These are phyloP conservation scores for Hirsutella minnesotensis DNA, from an alignment of 2,329 filamentous ascomycete genomes.

Conservation along the genomic window DNA sequence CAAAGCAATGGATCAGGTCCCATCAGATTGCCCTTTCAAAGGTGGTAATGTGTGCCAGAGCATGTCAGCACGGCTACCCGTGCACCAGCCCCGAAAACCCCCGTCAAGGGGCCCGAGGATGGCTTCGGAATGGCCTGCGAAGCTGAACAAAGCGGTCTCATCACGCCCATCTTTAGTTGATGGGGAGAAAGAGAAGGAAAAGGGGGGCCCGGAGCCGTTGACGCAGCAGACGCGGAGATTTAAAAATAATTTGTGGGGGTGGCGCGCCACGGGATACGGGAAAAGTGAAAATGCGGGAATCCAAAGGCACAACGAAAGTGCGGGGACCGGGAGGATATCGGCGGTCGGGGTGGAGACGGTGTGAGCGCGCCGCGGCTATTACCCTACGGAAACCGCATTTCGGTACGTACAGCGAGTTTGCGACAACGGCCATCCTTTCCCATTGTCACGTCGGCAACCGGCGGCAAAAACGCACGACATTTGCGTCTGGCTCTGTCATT, in stretches of 20 bases:
- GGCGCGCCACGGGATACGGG: neutral
- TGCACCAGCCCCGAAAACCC: neutral
- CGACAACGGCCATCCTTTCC: too few species aligned
- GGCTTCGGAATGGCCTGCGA: conserved; percentile 40
- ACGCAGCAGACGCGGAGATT: neutral
- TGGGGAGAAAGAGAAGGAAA: conserved; percentile 25
- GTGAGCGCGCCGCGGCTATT: too few species aligned
- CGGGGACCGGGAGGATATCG: too few species aligned
- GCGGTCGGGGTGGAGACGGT: too few species aligned
- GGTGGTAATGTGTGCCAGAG: conserved; percentile 54
- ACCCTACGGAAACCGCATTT: neutral
- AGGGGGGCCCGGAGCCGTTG: conserved; percentile 5
- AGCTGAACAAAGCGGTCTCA: conserved; percentile 50
- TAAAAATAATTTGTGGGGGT: conserved; percentile 3
- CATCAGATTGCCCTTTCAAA: conserved; percentile 50
- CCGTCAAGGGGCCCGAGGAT: conserved; percentile 11
- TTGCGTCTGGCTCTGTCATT: too few species aligned
- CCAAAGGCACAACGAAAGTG: too few species aligned
- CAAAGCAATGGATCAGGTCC: conserved; percentile 45
- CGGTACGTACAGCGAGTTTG: neutral
- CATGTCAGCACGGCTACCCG: conserved; percentile 52
- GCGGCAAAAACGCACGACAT: too few species aligned
- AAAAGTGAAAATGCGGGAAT: conserved; percentile 1
- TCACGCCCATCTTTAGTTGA: conserved; percentile 74
- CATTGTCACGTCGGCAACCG: too few species aligned